Evolutionary conservation across 345 rosid species (phyloP).

Genomic region (Eucalyptus lansdowneana): DNA sequence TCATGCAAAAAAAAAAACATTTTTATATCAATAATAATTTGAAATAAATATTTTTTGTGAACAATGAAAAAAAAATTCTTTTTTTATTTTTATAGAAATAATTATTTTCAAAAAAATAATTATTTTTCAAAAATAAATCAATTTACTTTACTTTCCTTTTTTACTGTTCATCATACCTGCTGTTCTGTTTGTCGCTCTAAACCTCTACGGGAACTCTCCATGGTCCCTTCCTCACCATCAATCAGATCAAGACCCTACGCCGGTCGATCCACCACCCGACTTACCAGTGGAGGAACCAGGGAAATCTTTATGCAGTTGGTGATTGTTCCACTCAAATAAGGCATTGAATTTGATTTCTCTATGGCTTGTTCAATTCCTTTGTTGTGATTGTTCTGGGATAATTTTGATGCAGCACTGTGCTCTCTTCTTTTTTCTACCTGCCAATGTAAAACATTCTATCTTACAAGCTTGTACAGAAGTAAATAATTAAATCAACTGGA

Average conservation of each 20-base stretch:
- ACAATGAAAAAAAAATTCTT: too few species aligned
- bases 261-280: not conserved
- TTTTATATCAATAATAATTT: not conserved
- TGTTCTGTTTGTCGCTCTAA: not conserved
- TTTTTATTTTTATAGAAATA: too few species aligned
- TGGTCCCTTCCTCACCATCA: not conserved
- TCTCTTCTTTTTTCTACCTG: not conserved
- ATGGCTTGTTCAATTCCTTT: not conserved
- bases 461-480: not conserved
- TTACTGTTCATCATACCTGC: not conserved
- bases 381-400: not conserved
- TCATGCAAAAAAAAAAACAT: fast-evolving
- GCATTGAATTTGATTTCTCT: not conserved
- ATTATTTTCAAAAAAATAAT: too few species aligned
- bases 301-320: not conserved
- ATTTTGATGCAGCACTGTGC: not conserved
- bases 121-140: too few species aligned
- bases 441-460: not conserved
- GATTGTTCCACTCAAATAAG: not conserved
- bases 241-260: not conserved
- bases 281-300: not conserved
- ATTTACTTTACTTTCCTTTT: too few species aligned
- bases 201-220: not conserved
- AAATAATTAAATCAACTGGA: not conserved
- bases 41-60: not conserved